Evolutionary conservation across 2,329 filamentous ascomycete species (phyloP), one percentile per base, ranked within the genome.

Genomic region (Fusarium burgessii): DNA sequence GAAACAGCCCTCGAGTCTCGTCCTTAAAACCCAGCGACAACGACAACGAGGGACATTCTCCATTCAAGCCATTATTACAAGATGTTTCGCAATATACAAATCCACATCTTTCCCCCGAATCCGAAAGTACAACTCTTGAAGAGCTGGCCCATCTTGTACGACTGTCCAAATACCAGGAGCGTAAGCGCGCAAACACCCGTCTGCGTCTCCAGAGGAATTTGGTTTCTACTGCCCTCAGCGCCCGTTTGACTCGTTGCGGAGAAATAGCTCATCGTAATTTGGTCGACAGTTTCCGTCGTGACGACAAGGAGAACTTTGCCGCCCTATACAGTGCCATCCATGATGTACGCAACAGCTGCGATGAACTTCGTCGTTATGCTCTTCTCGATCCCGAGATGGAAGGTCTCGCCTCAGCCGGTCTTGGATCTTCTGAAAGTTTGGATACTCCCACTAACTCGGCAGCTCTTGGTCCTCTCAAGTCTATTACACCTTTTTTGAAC

Each of bases 131-230:
- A 47, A 92, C 90, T 17, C 84, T 95, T 67, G 90, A 93, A 76
- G 92, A 95, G 80, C 88, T 95, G 72, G 92, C 92, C 55, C 92
- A 94, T 79, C 82, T 95, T 75, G 91, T 94, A 71, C 90, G 92
- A 67, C 84, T 94, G 68, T 92, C 92, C 78, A 92, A 91, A 76
- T 94, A 94, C 79, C 93, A 95, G 81, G 91, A 93, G 85, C 91
- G 92, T 84, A 92, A 93, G 85, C 89, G 92, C 82, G 86, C 88
- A 71, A 91, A 91, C 77, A 92, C 91, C 47, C 88, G 93, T 73
- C 85, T 92, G 71, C 90, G 92, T 62, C 86, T 96, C 57, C 92
- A 94, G 79, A 87, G 91, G 77, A 92, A 89, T 77, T 84, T 95
- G 67, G 88, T 95, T 57, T 92, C 91, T 23, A 93, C 91, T 45